Evolutionary conservation across 2,329 filamentous ascomycete genomes (phyloP).

Genomic region (Monascus ruber): DNA sequence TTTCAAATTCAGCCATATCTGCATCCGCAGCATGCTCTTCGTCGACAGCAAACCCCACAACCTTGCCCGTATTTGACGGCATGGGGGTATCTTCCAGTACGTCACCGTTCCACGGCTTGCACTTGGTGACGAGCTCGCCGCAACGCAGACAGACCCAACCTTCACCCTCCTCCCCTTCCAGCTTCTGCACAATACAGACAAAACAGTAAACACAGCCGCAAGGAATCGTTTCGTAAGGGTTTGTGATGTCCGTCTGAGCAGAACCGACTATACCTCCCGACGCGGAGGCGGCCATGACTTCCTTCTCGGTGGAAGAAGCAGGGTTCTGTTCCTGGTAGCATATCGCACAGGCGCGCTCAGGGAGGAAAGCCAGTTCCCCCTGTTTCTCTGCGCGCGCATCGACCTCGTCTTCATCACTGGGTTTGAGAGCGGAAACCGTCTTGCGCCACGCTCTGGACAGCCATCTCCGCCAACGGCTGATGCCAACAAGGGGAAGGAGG

Average conservation of each 20-base stretch:
- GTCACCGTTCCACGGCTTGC: constrained; percentile 84
- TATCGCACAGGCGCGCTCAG: constrained; percentile 89
- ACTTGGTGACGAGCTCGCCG: constrained; percentile 71
- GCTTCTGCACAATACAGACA: constrained; percentile 77
- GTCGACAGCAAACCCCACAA: constrained; percentile 31
- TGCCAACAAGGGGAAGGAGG: constrained; percentile 88
- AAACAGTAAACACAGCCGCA: constrained; percentile 95
- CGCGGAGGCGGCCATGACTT: constrained; percentile 57
- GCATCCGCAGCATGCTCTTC: constrained; percentile 9
- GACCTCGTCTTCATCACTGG: constrained; percentile 26
- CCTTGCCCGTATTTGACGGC: constrained; percentile 25
- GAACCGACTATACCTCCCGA: constrained; percentile 74
- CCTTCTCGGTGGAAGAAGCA: constrained; percentile 56
- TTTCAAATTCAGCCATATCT: constrained; percentile 3
- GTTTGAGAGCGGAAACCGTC: constrained; percentile 53
- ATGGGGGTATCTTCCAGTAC: constrained; percentile 46
- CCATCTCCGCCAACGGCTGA: constrained; percentile 86
- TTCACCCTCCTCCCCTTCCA: constrained; percentile 88
- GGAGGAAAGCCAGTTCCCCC: constrained; percentile 74
- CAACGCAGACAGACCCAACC: constrained; percentile 88
- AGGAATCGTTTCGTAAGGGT: constrained; percentile 82
- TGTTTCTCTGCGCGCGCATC: constrained; percentile 40
- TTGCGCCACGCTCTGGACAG: constrained; percentile 77
- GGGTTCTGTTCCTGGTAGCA: constrained; percentile 92
- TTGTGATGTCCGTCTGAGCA: constrained; percentile 85